phyloP scores from a whole-genome alignment of 108 stramenopile species.

The Nannochloropsis gaditana region DNA sequence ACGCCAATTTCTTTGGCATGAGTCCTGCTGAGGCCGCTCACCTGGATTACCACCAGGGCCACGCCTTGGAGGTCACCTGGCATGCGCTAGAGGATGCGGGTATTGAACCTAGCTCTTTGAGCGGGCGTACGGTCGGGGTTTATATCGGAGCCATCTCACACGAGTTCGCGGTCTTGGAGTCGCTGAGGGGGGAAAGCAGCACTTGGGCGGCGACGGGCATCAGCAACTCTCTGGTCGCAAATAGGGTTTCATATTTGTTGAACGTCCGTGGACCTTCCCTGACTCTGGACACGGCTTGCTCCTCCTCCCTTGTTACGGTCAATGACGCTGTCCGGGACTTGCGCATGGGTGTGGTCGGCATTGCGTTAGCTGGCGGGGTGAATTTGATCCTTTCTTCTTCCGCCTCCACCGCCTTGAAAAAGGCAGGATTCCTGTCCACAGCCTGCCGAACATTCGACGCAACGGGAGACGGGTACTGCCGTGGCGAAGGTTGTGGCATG shows the following conservation, averaged over 20 bases:
- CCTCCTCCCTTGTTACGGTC: conserved; percentile 1
- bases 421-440: conserved; percentile 26
- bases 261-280: conserved; percentile 15
- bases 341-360: neutral
- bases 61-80: conserved; percentile 11
- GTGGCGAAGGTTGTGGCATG: conserved; percentile 31
- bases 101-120: neutral
- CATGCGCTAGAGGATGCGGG: neutral
- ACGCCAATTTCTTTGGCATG: neutral
- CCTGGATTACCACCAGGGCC: neutral
- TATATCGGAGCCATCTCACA: conserved; percentile 9
- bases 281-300: neutral
- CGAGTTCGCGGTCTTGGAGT: neutral
- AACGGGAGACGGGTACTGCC: conserved; percentile 38
- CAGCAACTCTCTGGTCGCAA: conserved; percentile 17
- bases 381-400: neutral
- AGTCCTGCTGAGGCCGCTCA: neutral
- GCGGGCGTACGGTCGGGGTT: neutral
- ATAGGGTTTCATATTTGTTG: neutral
- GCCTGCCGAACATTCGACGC: conserved; percentile 32
- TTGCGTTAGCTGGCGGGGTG: neutral
- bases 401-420: conserved; percentile 26
- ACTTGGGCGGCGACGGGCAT: neutral
- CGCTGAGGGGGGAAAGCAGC: conserved; percentile 4
- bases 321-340: conserved; percentile 14